Base-by-base conservation (phyloP, 2,329 filamentous ascomycete species). In the Rasamsonia emersonii region DNA sequence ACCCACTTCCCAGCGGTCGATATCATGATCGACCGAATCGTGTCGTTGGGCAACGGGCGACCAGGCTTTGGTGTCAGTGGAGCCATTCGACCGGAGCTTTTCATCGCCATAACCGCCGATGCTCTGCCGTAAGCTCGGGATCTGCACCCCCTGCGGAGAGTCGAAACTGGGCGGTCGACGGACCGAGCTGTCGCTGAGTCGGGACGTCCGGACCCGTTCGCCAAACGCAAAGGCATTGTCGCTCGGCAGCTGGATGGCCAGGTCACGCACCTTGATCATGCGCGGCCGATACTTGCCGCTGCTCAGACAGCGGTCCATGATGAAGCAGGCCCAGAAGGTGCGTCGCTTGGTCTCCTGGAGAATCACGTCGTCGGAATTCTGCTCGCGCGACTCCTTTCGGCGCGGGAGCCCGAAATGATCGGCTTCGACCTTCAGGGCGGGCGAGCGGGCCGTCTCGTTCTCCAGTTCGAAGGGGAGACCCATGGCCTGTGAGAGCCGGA, bases 301-400 rank as follows among this genome's bases (percentile, higher is more conserved):
- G 21, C 39, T 41, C 13, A 70, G 43, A 41, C 67, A 70, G 8
- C 65, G 59, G 46, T 72, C 68, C 53, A 72, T 54, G 32, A 70
- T 66, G 40, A 66, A 70, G 45, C 67, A 71, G 42, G 64, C 67
- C 68, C 68, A 72, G 42, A 70, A 68, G 0, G 67, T 70, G 8
- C 68, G 58, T 9, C 68, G 58, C 32, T 58, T 53, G 3, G 64
- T 63, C 41, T 76, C 72, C 37, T 68, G 67, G 10, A 64, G 53
- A 28, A 75, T 69, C 28, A 72, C 65, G 20, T 61, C 61, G 34
- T 74, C 67, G 3, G 47, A 55, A 3, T 42, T 59, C 33, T 51
- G 53, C 16, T 60, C 58, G 24, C 49, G 56, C n/a, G 44, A 43
- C n/a, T 57, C 57, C 7, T 40, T 36, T 1, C 56, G 52, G 9